Evolutionary conservation across 495 filamentous ascomycete species (phyloP).

Genomic region (Bacidia rubella): DNA sequence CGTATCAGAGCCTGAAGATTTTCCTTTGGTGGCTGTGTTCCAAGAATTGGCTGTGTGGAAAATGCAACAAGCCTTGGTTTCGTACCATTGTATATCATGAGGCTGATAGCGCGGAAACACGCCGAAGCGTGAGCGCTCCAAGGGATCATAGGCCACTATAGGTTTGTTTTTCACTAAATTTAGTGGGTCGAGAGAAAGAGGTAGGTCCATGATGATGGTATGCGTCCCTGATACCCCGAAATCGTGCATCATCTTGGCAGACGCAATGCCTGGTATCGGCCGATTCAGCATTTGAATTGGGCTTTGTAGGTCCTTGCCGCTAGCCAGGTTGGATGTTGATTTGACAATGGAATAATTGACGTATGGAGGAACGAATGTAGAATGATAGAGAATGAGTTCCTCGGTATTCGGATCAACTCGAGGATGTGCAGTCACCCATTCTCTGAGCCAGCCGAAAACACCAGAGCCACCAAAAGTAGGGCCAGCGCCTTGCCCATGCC

Average conservation of each 20-base stretch:
- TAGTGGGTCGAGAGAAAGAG: constrained; percentile 45
- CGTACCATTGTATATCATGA: constrained; percentile 43
- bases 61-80: constrained; percentile 48
- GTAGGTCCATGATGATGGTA: constrained; percentile 54
- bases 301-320: not conserved
- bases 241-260: constrained; percentile 59
- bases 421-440: constrained; percentile 59
- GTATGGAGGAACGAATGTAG: constrained; percentile 44
- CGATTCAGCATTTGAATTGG: constrained; percentile 25
- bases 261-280: constrained; percentile 40
- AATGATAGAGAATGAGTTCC: constrained; percentile 51
- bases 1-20: constrained; percentile 1
- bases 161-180: constrained; percentile 39
- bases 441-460: constrained; percentile 40
- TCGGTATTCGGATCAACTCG: constrained; percentile 44
- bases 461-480: constrained; percentile 44
- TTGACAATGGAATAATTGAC: constrained; percentile 51
- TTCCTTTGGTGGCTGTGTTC: constrained; percentile 27
- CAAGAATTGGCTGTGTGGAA: constrained; percentile 58
- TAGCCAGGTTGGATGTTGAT: constrained; percentile 11
- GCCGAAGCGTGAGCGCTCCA: constrained; percentile 42
- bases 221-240: constrained; percentile 47
- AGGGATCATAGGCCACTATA: constrained; percentile 40
- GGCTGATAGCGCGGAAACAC: constrained; percentile 47
- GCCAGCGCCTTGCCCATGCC: constrained; percentile 14